Evolutionary conservation across 495 filamentous ascomycete species (phyloP).

Genomic region (Neurospora tetrasperma): DNA sequence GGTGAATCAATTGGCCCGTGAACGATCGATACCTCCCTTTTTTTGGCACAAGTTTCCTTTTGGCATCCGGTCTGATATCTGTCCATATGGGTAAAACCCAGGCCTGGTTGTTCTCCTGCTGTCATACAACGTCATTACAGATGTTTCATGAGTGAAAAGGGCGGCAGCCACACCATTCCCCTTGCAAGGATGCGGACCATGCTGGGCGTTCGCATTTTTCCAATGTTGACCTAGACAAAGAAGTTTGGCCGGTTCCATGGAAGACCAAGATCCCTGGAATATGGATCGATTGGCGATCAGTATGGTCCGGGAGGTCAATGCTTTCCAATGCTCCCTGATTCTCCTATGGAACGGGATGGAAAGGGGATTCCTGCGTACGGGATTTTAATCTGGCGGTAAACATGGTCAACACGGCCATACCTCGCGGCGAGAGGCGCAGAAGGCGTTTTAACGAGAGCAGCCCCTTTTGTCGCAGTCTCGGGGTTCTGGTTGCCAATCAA

Average conservation of each 20-base stretch:
- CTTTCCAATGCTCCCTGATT: not conserved
- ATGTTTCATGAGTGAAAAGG: not conserved
- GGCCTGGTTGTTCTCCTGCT: not conserved
- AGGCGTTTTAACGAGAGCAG: not conserved
- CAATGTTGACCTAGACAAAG: not conserved
- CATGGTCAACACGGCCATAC: not conserved
- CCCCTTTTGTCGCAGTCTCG: not conserved
- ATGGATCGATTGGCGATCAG: not conserved
- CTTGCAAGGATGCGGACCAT: not conserved
- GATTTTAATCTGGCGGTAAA: constrained; percentile 1
- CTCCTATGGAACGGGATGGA: not conserved
- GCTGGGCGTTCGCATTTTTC: not conserved
- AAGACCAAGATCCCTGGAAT: not conserved
- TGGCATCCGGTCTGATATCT: not conserved
- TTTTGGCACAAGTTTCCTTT: not conserved
- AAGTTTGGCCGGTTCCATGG: not conserved
- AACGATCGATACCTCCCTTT: not conserved
- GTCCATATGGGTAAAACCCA: not conserved
- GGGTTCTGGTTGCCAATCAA: not conserved
- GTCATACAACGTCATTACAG: not conserved
- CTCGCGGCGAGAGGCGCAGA: not conserved
- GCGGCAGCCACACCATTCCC: not conserved
- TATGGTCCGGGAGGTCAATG: not conserved
- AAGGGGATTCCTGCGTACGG: not conserved
- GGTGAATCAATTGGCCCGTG: not conserved